A percentile compares a stretch with the other conserved stretches of the same genome.
These are phyloP conservation scores for Curvularia hawaiiensis DNA, from an alignment of 2,329 filamentous ascomycete species.

Conservation along the genomic window DNA sequence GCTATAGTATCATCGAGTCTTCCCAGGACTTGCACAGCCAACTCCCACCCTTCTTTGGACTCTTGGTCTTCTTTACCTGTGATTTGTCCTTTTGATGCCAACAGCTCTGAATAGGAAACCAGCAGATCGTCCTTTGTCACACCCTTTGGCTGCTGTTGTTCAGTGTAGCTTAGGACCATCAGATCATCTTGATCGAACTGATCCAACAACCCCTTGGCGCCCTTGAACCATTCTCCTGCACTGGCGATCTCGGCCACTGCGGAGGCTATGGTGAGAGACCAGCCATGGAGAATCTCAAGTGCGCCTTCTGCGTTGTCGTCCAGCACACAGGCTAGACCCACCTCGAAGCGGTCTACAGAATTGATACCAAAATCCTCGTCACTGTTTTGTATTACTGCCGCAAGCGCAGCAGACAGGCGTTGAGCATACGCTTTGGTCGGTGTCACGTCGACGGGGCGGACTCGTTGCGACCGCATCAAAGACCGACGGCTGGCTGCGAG, in stretches of 20 bases:
- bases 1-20: constrained; percentile 75
- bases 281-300: constrained; percentile 73
- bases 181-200: constrained; percentile 83
- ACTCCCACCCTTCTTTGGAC: constrained; percentile 77
- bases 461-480: constrained; percentile 47
- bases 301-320: constrained; percentile 81
- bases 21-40: constrained; percentile 81
- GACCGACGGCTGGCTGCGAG: constrained; percentile 53
- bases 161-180: constrained; percentile 73
- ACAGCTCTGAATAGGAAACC: constrained; percentile 73
- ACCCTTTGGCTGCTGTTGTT: constrained; percentile 33
- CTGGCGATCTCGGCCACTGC: constrained; percentile 83
- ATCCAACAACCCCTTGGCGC: constrained; percentile 58
- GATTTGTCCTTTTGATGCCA: constrained; percentile 55
- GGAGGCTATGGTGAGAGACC: constrained; percentile 80
- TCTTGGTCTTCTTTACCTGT: constrained; percentile 36
- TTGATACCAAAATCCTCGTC: constrained; percentile 75
- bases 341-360: constrained; percentile 74
- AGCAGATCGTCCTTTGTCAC: constrained; percentile 81
- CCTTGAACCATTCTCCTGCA: constrained; percentile 80
- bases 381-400: constrained; percentile 66
- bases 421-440: constrained; percentile 73
- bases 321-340: constrained; percentile 80
- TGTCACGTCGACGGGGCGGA: constrained; percentile 56
- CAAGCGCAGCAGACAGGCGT: constrained; percentile 73